A percentile compares a stretch with the other conserved stretches of the same genome.
phyloP scores from a whole-genome alignment of 2,329 filamentous ascomycete genomes.

The Scytalidium sp. region DNA sequence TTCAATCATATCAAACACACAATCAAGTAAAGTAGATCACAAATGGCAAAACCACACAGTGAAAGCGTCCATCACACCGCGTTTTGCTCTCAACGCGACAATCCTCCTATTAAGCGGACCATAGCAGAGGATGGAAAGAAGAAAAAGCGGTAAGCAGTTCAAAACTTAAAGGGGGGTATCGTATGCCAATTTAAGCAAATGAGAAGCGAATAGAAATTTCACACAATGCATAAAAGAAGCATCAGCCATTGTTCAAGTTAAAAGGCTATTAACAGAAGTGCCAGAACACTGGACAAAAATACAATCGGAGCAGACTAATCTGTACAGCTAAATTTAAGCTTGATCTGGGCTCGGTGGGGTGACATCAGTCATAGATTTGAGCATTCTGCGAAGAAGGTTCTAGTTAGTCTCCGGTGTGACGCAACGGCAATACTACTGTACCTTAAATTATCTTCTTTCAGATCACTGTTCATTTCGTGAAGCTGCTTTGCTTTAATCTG shows the following conservation, averaged over 20 bases:
- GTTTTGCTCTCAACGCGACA: background rate
- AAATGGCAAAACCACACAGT: constrained; percentile 6
- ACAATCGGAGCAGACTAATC: background rate
- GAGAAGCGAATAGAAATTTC: constrained; percentile 7
- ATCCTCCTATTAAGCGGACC: background rate
- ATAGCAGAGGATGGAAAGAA: constrained; percentile 2
- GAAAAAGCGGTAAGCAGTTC: constrained; percentile 2
- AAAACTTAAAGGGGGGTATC: constrained; percentile 10
- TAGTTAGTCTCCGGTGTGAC: background rate
- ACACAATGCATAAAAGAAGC: constrained; percentile 4
- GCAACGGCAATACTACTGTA: constrained; percentile 12
- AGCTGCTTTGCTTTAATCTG: constrained; percentile 30
- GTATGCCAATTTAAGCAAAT: constrained; percentile 13
- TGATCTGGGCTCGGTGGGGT: constrained; percentile 4
- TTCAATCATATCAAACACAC: constrained; percentile 2
- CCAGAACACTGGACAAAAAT: background rate
- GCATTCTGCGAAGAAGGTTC: constrained; percentile 25
- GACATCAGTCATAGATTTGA: constrained; percentile 31
- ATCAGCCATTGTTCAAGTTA: background rate
- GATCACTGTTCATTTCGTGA: constrained; percentile 52
- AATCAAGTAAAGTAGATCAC: background rate
- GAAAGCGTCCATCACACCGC: background rate
- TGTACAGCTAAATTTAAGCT: background rate
- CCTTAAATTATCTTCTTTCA: constrained; percentile 52
- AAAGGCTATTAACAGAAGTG: background rate